A percentile compares a stretch with the other conserved stretches of the same genome.
phyloP scores from a whole-genome alignment of 2,329 filamentous ascomycete genomes.

The Penicillium sclerotigenum region DNA sequence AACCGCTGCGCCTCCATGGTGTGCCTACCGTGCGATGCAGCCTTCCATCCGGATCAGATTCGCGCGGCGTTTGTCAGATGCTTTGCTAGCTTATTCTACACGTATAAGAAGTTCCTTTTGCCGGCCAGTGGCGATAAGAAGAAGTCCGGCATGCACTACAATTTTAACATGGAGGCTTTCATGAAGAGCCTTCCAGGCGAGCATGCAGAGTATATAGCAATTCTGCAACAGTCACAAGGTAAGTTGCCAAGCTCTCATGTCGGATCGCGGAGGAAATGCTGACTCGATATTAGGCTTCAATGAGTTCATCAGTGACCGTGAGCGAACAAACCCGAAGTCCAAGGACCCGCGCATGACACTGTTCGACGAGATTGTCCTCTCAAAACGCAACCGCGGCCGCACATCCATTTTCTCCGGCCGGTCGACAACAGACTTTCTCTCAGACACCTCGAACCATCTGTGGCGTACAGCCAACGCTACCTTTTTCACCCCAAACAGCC shows the following conservation, averaged over 20 bases:
- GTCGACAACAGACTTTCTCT: constrained; percentile 55
- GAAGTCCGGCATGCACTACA: constrained; percentile 60
- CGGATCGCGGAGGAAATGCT: constrained; percentile 4
- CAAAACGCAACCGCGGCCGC: constrained; percentile 61
- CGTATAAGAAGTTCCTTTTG: constrained; percentile 62
- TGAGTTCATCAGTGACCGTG: constrained; percentile 63
- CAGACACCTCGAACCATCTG: constrained; percentile 61
- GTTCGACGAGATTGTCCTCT: constrained; percentile 64
- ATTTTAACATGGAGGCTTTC: constrained; percentile 66
- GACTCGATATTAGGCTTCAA: constrained; percentile 50
- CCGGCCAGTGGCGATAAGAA: constrained; percentile 60
- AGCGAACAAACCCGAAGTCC: constrained; percentile 49
- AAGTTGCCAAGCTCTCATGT: constrained; percentile 10
- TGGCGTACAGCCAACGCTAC: constrained; percentile 61
- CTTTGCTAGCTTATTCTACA: constrained; percentile 67
- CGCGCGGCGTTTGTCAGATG: constrained; percentile 66
- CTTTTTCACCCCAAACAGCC: constrained; percentile 53
- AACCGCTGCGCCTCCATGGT: constrained; percentile 59
- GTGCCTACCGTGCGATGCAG: constrained; percentile 63
- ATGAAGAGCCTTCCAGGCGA: constrained; percentile 62
- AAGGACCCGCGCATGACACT: constrained; percentile 58
- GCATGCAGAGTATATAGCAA: constrained; percentile 61
- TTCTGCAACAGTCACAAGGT: constrained; percentile 64
- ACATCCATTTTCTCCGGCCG: constrained; percentile 54
- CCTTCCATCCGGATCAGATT: constrained; percentile 64